Evolutionary conservation across 2,329 filamentous ascomycete genomes (phyloP), one percentile per base, ranked within the genome.

Genomic region (Tolypocladium pustulatum): DNA sequence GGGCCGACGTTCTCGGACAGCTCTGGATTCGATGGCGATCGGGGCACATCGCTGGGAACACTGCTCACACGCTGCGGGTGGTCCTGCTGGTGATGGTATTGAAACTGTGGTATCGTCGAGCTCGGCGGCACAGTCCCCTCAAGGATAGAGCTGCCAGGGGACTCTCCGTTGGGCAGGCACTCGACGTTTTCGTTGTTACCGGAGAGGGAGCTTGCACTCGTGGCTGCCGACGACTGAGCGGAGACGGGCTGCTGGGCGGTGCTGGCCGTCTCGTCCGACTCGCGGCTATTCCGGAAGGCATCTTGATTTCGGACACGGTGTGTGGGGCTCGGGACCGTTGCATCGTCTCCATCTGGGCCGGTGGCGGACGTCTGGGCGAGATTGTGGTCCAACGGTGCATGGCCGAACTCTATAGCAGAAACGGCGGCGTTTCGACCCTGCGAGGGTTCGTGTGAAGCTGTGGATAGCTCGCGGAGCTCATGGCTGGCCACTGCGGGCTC

Each of bases 31-130:
- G 81, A 83, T 6, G 75, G 73, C 40, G 74, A 73, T 57, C 75
- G 74, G n/a, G 69, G 68, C 56, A 75, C 74, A 41, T 74, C 77
- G 59, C 69, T 71, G 40, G 74, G 71, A n/a, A 72, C 73, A 64
- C 72, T 80, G 56, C 72, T 72, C 59, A 76, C 73, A 32, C 73
- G 72, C 27, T 58, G 72, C 67, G 61, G 78, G 64, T 65, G 75
- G 1, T 76, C 69, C 55, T 78, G 76, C 63, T 84, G 83, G 63
- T 86, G 83, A 64, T 86, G 81, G 64, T 87, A 86, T 66, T 86
- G 83, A 58, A 86, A 77, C 62, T 79, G 79, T 13, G 83, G 81
- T 10, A 86, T 79, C 4, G 76, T 70, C 57, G 76, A 73, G 61
- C 69, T 73, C 58, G 71, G 73, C 7, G 72, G 66, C 55, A 73